phyloP scores from a whole-genome alignment of 2,329 filamentous ascomycete species.

The Cladosporium sp. region DNA sequence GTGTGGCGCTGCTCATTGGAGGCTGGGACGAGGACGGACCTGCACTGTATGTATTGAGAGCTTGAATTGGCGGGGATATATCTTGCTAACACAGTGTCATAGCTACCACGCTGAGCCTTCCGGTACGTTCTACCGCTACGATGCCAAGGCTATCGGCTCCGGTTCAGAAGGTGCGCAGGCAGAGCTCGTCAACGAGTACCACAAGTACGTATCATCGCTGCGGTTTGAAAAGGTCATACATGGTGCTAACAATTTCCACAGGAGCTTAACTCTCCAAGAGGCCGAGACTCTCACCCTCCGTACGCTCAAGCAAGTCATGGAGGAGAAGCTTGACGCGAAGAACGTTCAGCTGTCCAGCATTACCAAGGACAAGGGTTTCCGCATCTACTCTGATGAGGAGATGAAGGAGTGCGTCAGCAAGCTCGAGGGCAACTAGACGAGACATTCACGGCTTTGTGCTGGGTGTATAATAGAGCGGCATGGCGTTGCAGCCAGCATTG shows the following conservation, averaged over 20 bases:
- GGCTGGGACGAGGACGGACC: conserved; percentile 97
- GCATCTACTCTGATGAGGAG: conserved; percentile 97
- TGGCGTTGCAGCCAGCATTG: conserved; percentile 4
- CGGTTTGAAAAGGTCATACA: neutral
- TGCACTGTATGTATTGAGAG: conserved; percentile 58
- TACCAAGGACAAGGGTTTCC: conserved; percentile 95
- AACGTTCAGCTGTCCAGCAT: conserved; percentile 98
- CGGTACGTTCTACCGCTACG: conserved; percentile 98
- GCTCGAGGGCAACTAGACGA: conserved; percentile 51
- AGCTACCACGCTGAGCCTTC: conserved; percentile 96
- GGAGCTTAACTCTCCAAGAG: conserved; percentile 81
- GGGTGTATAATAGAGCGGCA: conserved; percentile 8
- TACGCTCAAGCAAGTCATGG: conserved; percentile 99
- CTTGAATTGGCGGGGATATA: no score
- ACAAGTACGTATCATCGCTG: conserved; percentile 55
- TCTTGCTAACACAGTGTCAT: conserved; percentile 1
- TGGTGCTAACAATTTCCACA: neutral
- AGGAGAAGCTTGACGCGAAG: conserved; percentile 98
- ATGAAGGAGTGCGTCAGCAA: conserved; percentile 91
- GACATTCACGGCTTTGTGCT: neutral
- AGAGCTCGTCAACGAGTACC: conserved; percentile 97
- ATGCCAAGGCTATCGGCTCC: conserved; percentile 97
- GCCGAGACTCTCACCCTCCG: conserved; percentile 95
- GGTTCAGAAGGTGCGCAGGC: conserved; percentile 97
- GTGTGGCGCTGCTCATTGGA: conserved; percentile 92